Percentiles rank a stretch among this genome's conserved stretches.
Conservation (phyloP, 805 yeast genomes). For the Barnettozyma californica region DNA sequence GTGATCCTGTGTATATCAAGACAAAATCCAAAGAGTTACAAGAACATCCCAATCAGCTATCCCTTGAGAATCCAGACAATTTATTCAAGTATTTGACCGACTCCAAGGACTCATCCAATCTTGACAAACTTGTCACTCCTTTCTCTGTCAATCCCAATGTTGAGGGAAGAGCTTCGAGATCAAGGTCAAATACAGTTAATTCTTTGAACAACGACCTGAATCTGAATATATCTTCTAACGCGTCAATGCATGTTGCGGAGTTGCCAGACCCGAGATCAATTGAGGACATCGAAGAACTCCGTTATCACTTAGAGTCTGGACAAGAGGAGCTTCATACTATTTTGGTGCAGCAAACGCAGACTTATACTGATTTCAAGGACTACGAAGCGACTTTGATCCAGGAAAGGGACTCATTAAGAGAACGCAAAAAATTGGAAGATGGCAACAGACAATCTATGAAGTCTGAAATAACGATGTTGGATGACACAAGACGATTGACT, state of each 20-base stretch:
- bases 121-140: slow-evolving; percentile 27
- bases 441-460: slow-evolving; percentile 34
- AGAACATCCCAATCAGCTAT: slow-evolving; percentile 16
- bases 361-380: slow-evolving; percentile 33
- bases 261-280: slow-evolving; percentile 22
- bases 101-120: slow-evolving; percentile 16
- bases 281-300: slow-evolving; percentile 38
- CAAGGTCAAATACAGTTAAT: slow-evolving; percentile 32
- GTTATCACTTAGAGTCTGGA: slow-evolving; percentile 36
- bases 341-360: slow-evolving; percentile 29
- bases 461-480: slow-evolving; percentile 37
- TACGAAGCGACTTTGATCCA: slow-evolving; percentile 31
- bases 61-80: slow-evolving; percentile 35
- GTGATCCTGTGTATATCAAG: slow-evolving; percentile 36
- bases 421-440: slow-evolving; percentile 37
- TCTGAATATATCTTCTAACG: slow-evolving; percentile 8
- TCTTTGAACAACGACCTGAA: slow-evolving; percentile 14
- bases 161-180: slow-evolving; percentile 20
- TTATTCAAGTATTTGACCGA: slow-evolving; percentile 31
- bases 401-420: slow-evolving; percentile 33
- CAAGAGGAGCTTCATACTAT: slow-evolving; percentile 36
- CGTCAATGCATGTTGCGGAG: slow-evolving; percentile 10
- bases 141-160: slow-evolving; percentile 8
- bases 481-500: slow-evolving; percentile 34
- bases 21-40: slow-evolving; percentile 28